phyloP scores from a whole-genome alignment of 306 rosid species.

The Begonia peltatifolia region DNA sequence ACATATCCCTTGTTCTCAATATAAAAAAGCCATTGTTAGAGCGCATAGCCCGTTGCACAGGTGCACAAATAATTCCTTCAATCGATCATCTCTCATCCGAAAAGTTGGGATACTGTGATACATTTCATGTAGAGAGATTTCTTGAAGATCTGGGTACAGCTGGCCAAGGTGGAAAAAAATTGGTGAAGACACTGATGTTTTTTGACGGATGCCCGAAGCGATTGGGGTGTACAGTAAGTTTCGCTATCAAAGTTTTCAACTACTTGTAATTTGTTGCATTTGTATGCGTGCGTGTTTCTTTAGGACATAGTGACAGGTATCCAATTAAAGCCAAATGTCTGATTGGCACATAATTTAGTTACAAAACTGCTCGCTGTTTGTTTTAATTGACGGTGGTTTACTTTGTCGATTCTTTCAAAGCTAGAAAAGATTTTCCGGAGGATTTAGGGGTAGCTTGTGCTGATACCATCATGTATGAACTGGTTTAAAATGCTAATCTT shows the following conservation, averaged over 20 bases:
- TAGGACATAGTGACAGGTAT: too few relatives aligned
- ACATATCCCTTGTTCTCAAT: conserved; percentile 83
- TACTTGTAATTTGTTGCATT: too few relatives aligned
- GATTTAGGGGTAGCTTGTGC: neutral
- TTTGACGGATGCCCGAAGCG: conserved; percentile 99
- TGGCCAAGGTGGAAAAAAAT: conserved; percentile 52
- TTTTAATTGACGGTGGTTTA: neutral
- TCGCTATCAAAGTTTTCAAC: neutral
- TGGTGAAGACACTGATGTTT: conserved; percentile 82
- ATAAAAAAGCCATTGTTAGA: conserved; percentile 82
- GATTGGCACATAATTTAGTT: neutral
- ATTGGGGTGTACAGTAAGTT: conserved; percentile 85
- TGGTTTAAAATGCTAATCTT: neutral
- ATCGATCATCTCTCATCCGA: conserved; percentile 73
- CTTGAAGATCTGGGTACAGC: conserved; percentile 49
- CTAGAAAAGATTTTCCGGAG: neutral
- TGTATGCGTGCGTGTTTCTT: too few relatives aligned
- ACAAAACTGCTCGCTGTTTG: neutral
- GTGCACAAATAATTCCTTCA: conserved; percentile 75
- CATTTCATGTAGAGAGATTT: conserved; percentile 67
- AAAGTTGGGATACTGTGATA: conserved; percentile 73
- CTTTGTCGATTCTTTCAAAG: neutral
- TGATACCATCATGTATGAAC: neutral
- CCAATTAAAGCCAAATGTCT: neutral
- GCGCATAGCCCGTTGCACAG: conserved; percentile 86